Percentiles rank a stretch among this genome's conserved stretches.
Evolutionary conservation across 1,284 basidiomycete genomes (phyloP).

Genomic region (Rhodotorula sp.): DNA sequence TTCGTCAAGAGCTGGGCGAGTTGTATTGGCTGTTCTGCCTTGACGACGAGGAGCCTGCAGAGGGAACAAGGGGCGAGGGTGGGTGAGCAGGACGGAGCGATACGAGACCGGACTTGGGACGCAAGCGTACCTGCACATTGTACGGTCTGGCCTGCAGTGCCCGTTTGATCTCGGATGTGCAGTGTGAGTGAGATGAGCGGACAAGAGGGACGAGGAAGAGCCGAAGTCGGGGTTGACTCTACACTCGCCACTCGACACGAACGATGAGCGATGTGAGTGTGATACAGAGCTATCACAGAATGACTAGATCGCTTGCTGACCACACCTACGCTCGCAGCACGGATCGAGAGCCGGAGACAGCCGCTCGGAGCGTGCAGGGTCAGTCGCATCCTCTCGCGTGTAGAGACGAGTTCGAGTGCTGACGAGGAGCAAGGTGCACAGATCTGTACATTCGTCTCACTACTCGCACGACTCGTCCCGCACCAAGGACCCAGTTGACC

Average conservation of each 20-base stretch:
- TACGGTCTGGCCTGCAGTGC: background rate
- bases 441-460: conserved; percentile 7
- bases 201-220: background rate
- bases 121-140: background rate
- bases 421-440: background rate
- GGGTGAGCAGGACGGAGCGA: background rate
- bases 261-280: conserved; percentile 26
- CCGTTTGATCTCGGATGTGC: background rate
- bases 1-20: conserved; percentile 52
- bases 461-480: conserved; percentile 25
- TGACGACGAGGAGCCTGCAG: conserved; percentile 43
- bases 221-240: background rate
- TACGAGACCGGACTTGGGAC: background rate
- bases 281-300: too few species aligned
- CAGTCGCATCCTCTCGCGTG: background rate
- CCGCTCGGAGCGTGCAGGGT: conserved; percentile 25
- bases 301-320: background rate
- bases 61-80: background rate
- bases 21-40: conserved; percentile 41
- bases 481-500: conserved; percentile 6
- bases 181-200: background rate
- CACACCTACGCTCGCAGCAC: background rate
- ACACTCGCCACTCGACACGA: background rate
- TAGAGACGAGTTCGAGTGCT: background rate
- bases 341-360: conserved; percentile 3